phyloP scores from a whole-genome alignment of 148 eudicot species.

The Persicaria maculosa region DNA sequence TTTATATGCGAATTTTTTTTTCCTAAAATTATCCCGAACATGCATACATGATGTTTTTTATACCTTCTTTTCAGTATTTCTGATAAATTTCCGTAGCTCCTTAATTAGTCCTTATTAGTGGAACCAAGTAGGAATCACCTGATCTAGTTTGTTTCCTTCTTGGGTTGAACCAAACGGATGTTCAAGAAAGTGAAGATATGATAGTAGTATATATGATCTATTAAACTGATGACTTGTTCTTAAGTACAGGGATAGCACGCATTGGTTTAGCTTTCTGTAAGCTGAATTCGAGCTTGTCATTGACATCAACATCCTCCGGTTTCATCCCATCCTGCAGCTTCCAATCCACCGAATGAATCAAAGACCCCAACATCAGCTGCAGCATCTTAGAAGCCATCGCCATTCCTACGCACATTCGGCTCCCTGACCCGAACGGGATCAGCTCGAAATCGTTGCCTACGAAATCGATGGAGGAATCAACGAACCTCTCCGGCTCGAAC shows the following conservation, averaged over 20 bases:
- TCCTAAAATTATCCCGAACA: no score
- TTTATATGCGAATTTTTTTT: no score
- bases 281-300: conserved; percentile 29
- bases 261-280: conserved; percentile 21
- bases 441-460: conserved; percentile 46
- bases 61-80: no score
- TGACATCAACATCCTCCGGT: conserved; percentile 22
- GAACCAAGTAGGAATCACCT: no score
- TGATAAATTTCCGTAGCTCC: no score
- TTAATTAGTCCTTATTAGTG: no score
- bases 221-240: neutral
- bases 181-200: no score
- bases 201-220: neutral
- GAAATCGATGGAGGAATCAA: conserved; percentile 28
- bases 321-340: conserved; percentile 20
- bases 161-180: no score
- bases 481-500: conserved; percentile 51
- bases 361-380: conserved; percentile 30
- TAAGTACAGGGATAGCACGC: conserved; percentile 5
- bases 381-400: conserved; percentile 25
- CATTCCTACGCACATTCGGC: conserved; percentile 47
- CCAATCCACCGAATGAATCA: conserved; percentile 44
- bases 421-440: conserved; percentile 53
- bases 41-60: no score
- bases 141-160: no score